phyloP scores from a whole-genome alignment of 140 eudicot species.

The Erigeron philadelphicus region DNA sequence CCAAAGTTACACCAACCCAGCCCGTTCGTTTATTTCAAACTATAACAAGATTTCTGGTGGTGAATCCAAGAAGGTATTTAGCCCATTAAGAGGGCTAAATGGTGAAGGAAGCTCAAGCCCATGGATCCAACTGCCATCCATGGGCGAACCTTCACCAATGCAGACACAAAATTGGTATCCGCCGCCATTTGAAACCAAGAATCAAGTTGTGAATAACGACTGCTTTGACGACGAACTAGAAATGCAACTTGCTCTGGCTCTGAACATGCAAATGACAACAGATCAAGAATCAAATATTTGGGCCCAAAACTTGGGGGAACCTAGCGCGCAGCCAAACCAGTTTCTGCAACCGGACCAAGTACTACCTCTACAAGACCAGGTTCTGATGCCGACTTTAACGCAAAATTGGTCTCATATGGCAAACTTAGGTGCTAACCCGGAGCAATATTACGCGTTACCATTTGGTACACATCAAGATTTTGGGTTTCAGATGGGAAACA shows the following conservation, averaged over 20 bases:
- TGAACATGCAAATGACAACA: constrained; percentile 6
- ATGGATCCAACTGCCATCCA: constrained; percentile 12
- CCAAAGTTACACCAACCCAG: constrained; percentile 4
- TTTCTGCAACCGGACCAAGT: constrained; percentile 6
- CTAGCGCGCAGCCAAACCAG: constrained; percentile 8
- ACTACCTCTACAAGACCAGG: background rate
- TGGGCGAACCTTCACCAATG: constrained; percentile 4
- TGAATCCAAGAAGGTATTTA: background rate
- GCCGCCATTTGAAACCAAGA: constrained; percentile 8
- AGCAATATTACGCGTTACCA: background rate
- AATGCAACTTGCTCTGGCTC: constrained; percentile 16
- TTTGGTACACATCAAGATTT: constrained; percentile 15
- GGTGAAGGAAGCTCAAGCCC: background rate
- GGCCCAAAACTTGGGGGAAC: constrained; percentile 16
- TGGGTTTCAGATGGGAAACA: constrained; percentile 17
- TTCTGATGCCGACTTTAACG: constrained; percentile 16
- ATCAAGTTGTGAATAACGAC: constrained; percentile 2
- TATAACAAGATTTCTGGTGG: constrained; percentile 3
- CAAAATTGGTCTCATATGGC: constrained; percentile 13
- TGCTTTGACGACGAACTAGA: constrained; percentile 17
- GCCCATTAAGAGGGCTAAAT: constrained; percentile 4
- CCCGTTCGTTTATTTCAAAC: background rate
- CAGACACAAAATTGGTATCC: constrained; percentile 18
- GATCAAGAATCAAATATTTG: constrained; percentile 21
- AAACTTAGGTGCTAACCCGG: background rate